Base-by-base conservation (phyloP, 2,329 filamentous ascomycete genomes). In the Balansia obtecta region DNA sequence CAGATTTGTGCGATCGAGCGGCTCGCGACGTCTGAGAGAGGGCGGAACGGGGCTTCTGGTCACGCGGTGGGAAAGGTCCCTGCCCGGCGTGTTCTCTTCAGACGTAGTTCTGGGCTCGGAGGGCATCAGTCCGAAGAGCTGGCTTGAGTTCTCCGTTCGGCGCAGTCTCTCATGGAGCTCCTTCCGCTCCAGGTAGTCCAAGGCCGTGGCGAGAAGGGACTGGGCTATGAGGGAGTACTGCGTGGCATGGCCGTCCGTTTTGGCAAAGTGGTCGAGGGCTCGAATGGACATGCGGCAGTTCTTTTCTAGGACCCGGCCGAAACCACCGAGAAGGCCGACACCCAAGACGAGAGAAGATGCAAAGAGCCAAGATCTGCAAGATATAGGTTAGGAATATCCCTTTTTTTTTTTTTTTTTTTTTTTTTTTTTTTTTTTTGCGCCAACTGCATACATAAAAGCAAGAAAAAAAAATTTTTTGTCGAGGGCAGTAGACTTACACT, bases 201-300 rank as follows among this genome's bases (percentile, higher is more conserved):
- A 57, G 0, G 73, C 72, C 0, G 70, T 71, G 0, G 62, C 63
- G 0, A 77, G 66, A 0, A 78, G 66, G 0, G 74, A 74, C 49
- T 74, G 71, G 0, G 73, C 73, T 41, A 78, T 76, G 33, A 76
- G 69, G 0, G 73, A 73, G 57, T 78, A 78, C 53, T 77, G 74
- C 7, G 63, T 60, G 1, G 75, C 75, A 53, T 78, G 74, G 0
- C 71, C 67, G 51, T 78, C 74, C 33, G 67, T 61, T 12, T 69
- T 65, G 2, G 73, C 70, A 46, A 77, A 75, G 52, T 75, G 69
- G 44, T 76, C 72, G 2, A 78, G 64, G 0, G 71, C 69, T 5
- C 65, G 59, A 15, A 77, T 75, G 1, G 72, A 71, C 60, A 70
- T 68, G 30, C 68, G 68, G 1, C 68, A 70, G 51, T 76, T 68